Evolutionary conservation across 257 asterid species (phyloP), one percentile per base, ranked within the genome.

Genomic region (Solanum appendiculatum): DNA sequence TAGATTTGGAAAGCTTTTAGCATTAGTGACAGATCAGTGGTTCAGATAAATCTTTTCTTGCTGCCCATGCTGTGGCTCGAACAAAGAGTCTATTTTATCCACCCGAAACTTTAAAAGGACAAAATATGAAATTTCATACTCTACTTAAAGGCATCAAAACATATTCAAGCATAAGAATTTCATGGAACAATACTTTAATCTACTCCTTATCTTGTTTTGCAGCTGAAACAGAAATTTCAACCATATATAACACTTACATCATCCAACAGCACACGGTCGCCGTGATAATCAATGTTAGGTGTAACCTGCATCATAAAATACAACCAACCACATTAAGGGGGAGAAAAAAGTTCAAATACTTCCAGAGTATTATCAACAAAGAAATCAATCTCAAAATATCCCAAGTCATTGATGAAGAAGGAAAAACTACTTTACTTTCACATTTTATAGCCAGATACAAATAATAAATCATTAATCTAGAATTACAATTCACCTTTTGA

Each of bases 181-280:
- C 86, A 13, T 44, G 21, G 18, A 14, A 40, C 29, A 16, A 64
- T 84, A 23, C 74, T 29, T 37, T 58, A 66, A 58, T 80, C 27
- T 11, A 51, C 34, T 3, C 37, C 5, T 56, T 7, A 77, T n/a
- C 25, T 40, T 11, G 27, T 21, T 36, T 82, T 20, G 21, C 46
- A 46, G 66, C 63, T 83, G 33, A 89, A 86, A 77, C 82, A 82
- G 86, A 77, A 86, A 84, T 8, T 29, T 37, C 60, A 34, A 80
- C 82, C 20, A 87, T 40, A 36, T 73, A 58, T 13, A 64, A 83
- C 39, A 92, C 99, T 97, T 93, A 97, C 99, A 97, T 97, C 98
- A 97, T 91, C 99, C 99, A 97, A 90, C 99, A 95, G 93, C 99
- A 97, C 60, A 97, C 97, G 9, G 99, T 95, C 10, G 99, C 99